Percentiles rank a stretch among this genome's conserved stretches.
These are phyloP conservation scores for Colletotrichum chlorophyti DNA, from an alignment of 2,329 filamentous ascomycete genomes.

Conservation along the genomic window DNA sequence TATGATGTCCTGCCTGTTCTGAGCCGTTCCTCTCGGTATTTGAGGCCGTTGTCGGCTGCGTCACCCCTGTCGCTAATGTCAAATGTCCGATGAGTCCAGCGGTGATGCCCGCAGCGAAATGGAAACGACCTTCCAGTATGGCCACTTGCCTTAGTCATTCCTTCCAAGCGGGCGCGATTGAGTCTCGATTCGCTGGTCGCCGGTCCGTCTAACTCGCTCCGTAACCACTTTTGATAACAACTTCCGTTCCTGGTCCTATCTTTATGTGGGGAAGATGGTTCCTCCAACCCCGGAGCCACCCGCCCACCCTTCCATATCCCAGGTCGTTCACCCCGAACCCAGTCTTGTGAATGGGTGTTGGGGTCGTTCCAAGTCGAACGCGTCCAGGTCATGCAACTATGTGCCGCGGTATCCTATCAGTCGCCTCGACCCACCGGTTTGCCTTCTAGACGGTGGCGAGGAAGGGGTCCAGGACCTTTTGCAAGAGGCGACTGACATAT, in stretches of 20 bases:
- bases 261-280: slow-evolving; percentile 9
- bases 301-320: slow-evolving; percentile 2
- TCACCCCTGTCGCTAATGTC: too few species aligned
- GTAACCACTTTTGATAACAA: slow-evolving; percentile 2
- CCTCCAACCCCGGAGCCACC: slow-evolving; percentile 6
- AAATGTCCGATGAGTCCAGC: too few species aligned
- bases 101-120: too few species aligned
- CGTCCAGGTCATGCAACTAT: background rate
- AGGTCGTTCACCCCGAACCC: background rate
- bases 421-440: background rate
- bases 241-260: slow-evolving; percentile 23
- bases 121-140: too few species aligned
- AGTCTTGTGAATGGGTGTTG: background rate
- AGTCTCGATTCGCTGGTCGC: too few species aligned
- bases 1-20: background rate
- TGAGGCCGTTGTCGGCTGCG: too few species aligned
- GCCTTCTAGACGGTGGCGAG: slow-evolving; percentile 19
- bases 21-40: background rate
- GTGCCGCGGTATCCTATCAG: slow-evolving; percentile 19
- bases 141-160: too few species aligned
- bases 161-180: too few species aligned
- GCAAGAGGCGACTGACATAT: background rate
- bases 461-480: background rate
- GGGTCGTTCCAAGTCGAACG: slow-evolving; percentile 2
- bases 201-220: background rate